Conservation (phyloP, 345 rosid genomes). For the Clarkia xantiana region DNA sequence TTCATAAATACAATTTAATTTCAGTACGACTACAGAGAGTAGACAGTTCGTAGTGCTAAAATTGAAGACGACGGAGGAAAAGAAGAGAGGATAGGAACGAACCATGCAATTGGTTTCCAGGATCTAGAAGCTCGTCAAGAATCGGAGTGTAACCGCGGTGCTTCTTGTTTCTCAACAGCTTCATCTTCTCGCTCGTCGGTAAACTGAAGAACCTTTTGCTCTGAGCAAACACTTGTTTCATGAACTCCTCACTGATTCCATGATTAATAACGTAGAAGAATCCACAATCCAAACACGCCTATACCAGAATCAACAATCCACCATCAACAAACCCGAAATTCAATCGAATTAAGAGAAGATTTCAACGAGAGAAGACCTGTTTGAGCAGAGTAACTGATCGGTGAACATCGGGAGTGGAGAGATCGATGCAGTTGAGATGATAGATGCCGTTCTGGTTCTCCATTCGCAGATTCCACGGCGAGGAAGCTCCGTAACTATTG, state of each 20-base stretch:
- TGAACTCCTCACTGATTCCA: conserved; percentile 50
- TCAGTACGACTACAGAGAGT: no score
- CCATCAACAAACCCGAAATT: background rate
- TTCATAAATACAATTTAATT: no score
- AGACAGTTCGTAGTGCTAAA: background rate
- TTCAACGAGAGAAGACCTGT: conserved; percentile 21
- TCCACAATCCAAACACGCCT: conserved; percentile 77
- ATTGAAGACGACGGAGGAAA: background rate
- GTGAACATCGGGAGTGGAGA: conserved; percentile 22
- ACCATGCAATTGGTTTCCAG: conserved; percentile 41
- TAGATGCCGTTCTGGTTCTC: conserved; percentile 13
- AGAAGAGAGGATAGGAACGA: conserved; percentile 1
- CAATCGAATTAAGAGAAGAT: background rate
- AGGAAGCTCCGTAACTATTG: conserved; percentile 7
- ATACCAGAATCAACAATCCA: background rate
- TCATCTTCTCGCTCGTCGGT: conserved; percentile 38
- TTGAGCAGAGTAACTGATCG: conserved; percentile 36
- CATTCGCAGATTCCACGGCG: conserved; percentile 1
- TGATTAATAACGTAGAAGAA: conserved; percentile 76
- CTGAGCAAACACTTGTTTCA: conserved; percentile 42
- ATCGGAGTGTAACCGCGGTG: conserved; percentile 51
- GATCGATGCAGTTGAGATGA: conserved; percentile 45
- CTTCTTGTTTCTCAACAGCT: conserved; percentile 41
- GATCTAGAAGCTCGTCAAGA: conserved; percentile 40
- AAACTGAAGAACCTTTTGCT: conserved; percentile 40